Evolutionary conservation across 306 rosid genomes (phyloP).

Genomic region (Cucurbita argyrosperma): DNA sequence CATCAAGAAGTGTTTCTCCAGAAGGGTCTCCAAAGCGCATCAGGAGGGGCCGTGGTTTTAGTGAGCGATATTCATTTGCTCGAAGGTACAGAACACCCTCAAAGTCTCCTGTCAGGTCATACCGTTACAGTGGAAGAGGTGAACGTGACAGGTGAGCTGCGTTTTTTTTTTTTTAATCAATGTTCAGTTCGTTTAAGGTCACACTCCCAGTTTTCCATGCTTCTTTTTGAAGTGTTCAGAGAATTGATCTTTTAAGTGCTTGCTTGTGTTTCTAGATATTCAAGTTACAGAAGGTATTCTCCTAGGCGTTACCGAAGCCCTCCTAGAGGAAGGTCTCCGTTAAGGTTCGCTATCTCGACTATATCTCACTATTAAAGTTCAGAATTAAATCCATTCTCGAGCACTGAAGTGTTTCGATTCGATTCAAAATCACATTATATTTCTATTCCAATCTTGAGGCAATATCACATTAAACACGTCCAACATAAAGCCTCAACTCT

Average conservation of each 20-base stretch:
- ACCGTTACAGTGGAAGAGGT: constrained; percentile 72
- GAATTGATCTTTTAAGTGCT: neutral
- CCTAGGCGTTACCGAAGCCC: constrained; percentile 93
- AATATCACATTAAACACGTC: neutral
- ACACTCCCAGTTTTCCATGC: neutral
- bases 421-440: neutral
- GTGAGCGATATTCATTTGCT: constrained; percentile 87
- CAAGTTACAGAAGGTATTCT: constrained; percentile 69
- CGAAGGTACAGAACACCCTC: constrained; percentile 91
- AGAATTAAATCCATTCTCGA: neutral
- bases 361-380: neutral
- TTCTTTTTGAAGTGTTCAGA: neutral
- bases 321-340: constrained; percentile 68
- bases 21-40: constrained; percentile 79
- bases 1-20: constrained; percentile 78
- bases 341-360: constrained; percentile 36
- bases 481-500: neutral
- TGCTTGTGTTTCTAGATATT: constrained; percentile 30
- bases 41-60: constrained; percentile 93
- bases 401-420: neutral
- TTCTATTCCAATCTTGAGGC: neutral
- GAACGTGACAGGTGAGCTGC: constrained; percentile 62
- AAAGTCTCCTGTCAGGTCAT: constrained; percentile 69
- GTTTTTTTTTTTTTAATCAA: neutral
- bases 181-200: neutral